These are phyloP conservation scores for Serendipita sp. DNA, from an alignment of 768 basidiomycete genomes.

Conservation along the genomic window DNA sequence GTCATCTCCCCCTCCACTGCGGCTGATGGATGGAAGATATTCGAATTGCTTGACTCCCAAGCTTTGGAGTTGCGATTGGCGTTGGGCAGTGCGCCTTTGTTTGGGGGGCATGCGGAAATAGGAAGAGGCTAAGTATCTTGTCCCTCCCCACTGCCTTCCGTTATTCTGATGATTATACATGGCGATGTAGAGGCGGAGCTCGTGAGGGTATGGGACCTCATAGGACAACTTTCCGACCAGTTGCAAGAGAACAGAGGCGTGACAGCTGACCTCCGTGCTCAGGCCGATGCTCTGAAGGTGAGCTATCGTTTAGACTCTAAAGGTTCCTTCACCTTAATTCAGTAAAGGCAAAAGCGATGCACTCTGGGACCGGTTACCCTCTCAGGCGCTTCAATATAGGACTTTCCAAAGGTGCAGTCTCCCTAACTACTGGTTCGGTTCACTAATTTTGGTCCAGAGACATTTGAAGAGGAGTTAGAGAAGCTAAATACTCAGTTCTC, in stretches of 20 bases:
- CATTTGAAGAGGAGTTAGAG: constrained; percentile 79
- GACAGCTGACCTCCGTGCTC: constrained; percentile 53
- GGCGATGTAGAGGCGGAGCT: constrained; percentile 13
- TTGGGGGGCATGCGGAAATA: not conserved
- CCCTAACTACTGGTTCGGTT: not conserved
- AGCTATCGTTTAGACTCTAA: constrained; percentile 12
- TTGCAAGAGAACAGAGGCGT: constrained; percentile 61
- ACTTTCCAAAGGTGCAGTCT: constrained; percentile 53
- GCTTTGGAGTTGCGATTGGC: not conserved
- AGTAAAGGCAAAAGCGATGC: constrained; percentile 63
- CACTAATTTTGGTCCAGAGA: constrained; percentile 30
- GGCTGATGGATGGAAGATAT: not conserved
- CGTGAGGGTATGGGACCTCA: constrained; percentile 26
- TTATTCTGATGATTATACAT: not conserved
- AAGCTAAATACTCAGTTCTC: constrained; percentile 67
- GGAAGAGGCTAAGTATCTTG: not conserved
- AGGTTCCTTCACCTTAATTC: not conserved
- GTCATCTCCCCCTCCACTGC: constrained; percentile 1
- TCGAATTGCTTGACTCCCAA: not conserved
- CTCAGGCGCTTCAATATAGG: constrained; percentile 62
- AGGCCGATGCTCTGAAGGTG: constrained; percentile 71
- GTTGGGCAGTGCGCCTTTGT: not conserved
- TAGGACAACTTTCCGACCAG: constrained; percentile 72
- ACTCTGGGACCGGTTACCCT: constrained; percentile 66
- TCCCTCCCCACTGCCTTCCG: not conserved